A percentile compares a stretch with the other conserved stretches of the same genome.
These are phyloP conservation scores for Brettanomyces sp. DNA, from an alignment of 805 yeast genomes.

Conservation along the genomic window DNA sequence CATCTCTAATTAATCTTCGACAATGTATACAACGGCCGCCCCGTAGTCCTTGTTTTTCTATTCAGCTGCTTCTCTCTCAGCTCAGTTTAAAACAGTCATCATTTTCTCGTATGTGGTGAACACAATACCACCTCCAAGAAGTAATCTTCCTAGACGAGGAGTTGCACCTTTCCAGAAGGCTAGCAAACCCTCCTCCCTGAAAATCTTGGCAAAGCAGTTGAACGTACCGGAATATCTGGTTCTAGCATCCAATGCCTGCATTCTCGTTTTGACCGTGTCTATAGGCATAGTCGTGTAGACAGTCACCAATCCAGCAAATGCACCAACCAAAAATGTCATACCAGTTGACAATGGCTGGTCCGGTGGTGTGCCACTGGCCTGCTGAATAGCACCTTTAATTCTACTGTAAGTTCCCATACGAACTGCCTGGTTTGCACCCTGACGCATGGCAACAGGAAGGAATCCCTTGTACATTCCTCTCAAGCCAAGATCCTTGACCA, in stretches of 20 bases:
- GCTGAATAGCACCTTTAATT: conserved; percentile 71
- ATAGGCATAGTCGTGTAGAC: conserved; percentile 93
- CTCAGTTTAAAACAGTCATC: conserved; percentile 43
- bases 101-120: conserved; percentile 93
- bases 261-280: conserved; percentile 91
- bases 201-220: conserved; percentile 73
- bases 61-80: background rate
- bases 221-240: conserved; percentile 63
- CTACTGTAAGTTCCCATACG: conserved; percentile 88
- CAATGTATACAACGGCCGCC: background rate
- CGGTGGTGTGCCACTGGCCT: conserved; percentile 55
- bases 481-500: conserved; percentile 71
- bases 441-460: conserved; percentile 88
- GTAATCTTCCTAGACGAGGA: conserved; percentile 86
- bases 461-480: conserved; percentile 83
- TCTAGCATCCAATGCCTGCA: conserved; percentile 85
- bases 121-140: conserved; percentile 93
- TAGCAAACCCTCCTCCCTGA: conserved; percentile 77
- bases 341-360: conserved; percentile 66
- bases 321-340: conserved; percentile 81
- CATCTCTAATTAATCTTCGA: background rate
- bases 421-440: conserved; percentile 93
- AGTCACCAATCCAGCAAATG: conserved; percentile 81
- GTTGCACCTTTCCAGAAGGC: conserved; percentile 99
- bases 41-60: background rate